Base-by-base conservation (phyloP, 1,139 yeast species). In the Debaryomyces subglobosus region DNA sequence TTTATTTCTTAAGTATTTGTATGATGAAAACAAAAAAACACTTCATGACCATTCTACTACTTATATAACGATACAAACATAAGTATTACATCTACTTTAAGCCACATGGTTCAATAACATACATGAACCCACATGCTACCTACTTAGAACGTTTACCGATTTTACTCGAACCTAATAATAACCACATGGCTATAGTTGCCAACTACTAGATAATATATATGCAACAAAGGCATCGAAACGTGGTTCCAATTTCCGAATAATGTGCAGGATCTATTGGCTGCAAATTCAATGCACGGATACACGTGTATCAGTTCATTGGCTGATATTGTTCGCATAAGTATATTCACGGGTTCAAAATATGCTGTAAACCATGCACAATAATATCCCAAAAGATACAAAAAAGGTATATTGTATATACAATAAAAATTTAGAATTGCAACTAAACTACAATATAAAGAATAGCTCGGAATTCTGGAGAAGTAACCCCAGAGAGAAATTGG, bases 191-290 rank as follows among this genome's bases (percentile, higher is more conserved):
- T 18, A 21, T 16, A 16, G 20, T 34, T 32, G 20, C 20, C 21
- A 15, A 8, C 18, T 30, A 32, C 16, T 32, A 32, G 35, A 32
- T 32, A 32, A 32, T 30, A 8, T 3, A 7, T 16, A 32, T 32
- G 21, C 21, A 3, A 5, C 16, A 21, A 32, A 32, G 18, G 9
- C 12, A 13, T 32, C 20, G 12, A 24, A 38, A 38, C 40, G 40
- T 38, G 40, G 40, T 38, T 38, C 40, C 40, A 38, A 38, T 23
- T 38, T 38, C 20, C n/a, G 23, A 16, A 24, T 24, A 24, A 35
- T 5, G n/a, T 38, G 40, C 40, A 38, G 30, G 40, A 15, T 3
- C 8, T n/a, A 36, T n/a, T 25, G 40, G 40, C 40, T 38, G 40
- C 40, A 38, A 38, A 38, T 24, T 38, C 8, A 2, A 5, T 21